Evolutionary conservation across 1,284 basidiomycete genomes (phyloP).

Genomic region (Serendipita sp.): DNA sequence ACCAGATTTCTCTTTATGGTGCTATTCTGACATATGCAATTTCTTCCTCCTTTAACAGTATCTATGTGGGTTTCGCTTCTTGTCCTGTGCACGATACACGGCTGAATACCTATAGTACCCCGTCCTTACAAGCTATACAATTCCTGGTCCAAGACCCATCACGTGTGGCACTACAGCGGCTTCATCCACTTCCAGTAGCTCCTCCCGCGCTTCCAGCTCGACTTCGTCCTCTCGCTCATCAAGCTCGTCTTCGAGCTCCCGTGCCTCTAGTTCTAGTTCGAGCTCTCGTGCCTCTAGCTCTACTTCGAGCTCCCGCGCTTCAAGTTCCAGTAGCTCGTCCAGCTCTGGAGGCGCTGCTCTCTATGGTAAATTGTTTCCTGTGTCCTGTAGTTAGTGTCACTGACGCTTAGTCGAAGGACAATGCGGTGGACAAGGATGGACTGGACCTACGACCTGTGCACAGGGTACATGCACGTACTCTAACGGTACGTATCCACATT

Average conservation of each 20-base stretch:
- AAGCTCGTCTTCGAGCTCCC: too few relatives aligned
- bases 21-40: constrained; percentile 5
- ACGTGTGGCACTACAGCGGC: constrained; percentile 6
- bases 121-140: neutral
- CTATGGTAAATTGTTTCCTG: neutral
- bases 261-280: too few relatives aligned
- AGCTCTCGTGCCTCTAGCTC: neutral
- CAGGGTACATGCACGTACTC: constrained; percentile 5
- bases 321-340: neutral
- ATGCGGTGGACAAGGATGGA: constrained; percentile 10
- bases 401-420: neutral
- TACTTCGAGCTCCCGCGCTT: neutral
- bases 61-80: constrained; percentile 21
- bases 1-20: neutral
- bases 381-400: neutral
- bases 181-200: neutral
- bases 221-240: neutral
- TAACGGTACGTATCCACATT: neutral
- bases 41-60: constrained; percentile 13
- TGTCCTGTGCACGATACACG: constrained; percentile 2
- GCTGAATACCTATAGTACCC: constrained; percentile 11
- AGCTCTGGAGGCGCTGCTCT: neutral
- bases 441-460: constrained; percentile 9
- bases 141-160: constrained; percentile 9
- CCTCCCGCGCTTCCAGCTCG: constrained; percentile 4